Evolutionary conservation across 176 grass and related monocot species (phyloP), one percentile per base, ranked within the genome.

Genomic region (Oryza nivara): DNA sequence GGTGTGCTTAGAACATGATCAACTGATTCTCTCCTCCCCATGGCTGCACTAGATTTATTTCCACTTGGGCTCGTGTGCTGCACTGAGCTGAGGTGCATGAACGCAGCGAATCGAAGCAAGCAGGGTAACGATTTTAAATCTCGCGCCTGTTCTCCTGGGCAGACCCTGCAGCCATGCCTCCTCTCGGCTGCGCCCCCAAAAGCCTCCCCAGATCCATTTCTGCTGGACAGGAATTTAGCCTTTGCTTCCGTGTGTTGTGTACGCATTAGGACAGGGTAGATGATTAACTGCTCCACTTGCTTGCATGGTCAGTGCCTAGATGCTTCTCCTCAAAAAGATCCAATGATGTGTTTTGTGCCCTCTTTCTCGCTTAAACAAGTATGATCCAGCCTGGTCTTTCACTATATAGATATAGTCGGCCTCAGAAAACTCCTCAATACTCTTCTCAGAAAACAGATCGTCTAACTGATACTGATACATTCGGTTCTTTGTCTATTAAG

Each of bases 371-470:
- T 47, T 86, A 86, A 82, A 67, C 9, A 86, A 60, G 2, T 77
- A 17, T 15, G 35, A 78, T 86, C 79, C 74, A 86, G 74, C 79
- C 79, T 86, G 78, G 78, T 71, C 72, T 77, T 86, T 80, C 85
- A 68, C 85, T 72, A 51, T 34, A 65, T 81, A n/a, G 58, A 36
- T 63, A 63, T n/a, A 63, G 58, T 63, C 58, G 20, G n/a, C 58
- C 58, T 63, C 58, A 63, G 20, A 63, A 63, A 63, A 63, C 58
- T 63, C 58, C 58, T 63, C 58, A 11, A 22, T 10, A 44, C 43
- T 44, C 43, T 44, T 44, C 40, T 41, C 40, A 44, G 43, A 22
- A 23, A 63, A 63, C 20, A 63, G 58, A 63, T 63, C 58, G 58
- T 63, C 58, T 63, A 63, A 63, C 9, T 63, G 3, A 61, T 61